Base-by-base conservation (phyloP, 75 land plant species). In the Pinus taeda region DNA sequence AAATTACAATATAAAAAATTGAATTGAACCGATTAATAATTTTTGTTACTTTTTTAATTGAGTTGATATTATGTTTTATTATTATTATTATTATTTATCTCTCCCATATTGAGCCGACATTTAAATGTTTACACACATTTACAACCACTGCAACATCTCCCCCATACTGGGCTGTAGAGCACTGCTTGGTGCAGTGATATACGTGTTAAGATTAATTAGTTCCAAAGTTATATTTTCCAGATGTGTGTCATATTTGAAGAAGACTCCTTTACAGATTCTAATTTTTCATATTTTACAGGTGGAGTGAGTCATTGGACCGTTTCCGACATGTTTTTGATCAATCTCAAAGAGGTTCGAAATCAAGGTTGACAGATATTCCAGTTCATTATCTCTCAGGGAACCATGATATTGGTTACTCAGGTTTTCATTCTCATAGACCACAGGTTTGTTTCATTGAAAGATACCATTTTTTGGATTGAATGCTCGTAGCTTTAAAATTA, bases 321-420 rank as follows among this genome's bases (percentile, higher is more conserved):
- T 90, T 95, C 71, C 83, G 79, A 75, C 93, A 91, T 79, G 82
- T 93, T 12, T 95, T 95, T 86, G 81, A 84, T 84, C 87, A 88
- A 74, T 74, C 88, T 26, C 81, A 85, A 71, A 74, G 80, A 65
- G 86, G 85, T 72, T 75, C 73, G 71, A 73, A 80, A 14, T 75
- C 33, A 57, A 63, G 58, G 49, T 18, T 36, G 70, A 29, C 24
- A 57, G 49, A 63, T 7, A 79, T 88, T 70, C 83, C 84, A 72
- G 81, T 88, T 45, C 75, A 93, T 79, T 84, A 82, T 74, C 82
- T 95, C 37, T 74, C 88, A 83, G 98, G 98, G 58, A 95, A 93
- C 77, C 98, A 93, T 89, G 98, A 95, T 86, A 72, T 91, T 79
- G 96, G 96, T 62, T 95, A 93, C 76, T 76, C 84, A 60, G 90